Conservation (phyloP, 1,284 basidiomycete species). For the Cryptococcus amylolentus region DNA sequence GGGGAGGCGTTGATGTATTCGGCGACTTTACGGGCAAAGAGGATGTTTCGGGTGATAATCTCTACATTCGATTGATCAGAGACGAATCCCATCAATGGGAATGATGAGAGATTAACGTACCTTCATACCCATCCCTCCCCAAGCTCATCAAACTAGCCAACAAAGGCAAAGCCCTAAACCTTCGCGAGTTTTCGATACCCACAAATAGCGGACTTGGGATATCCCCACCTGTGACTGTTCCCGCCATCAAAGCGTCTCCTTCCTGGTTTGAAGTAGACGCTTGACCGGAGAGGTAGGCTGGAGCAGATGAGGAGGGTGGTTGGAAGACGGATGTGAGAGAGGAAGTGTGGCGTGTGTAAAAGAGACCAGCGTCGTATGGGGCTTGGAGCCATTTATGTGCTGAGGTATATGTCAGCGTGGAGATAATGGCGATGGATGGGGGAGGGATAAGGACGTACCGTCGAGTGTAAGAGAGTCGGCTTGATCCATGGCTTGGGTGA, state of each 20-base stretch:
- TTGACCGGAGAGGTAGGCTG: slow-evolving; percentile 49
- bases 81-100: not conserved
- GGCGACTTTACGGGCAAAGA: slow-evolving; percentile 48
- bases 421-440: not conserved
- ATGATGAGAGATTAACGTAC: slow-evolving; percentile 11
- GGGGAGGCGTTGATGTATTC: slow-evolving; percentile 36
- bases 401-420: slow-evolving; percentile 11
- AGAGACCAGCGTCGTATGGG: slow-evolving; percentile 55
- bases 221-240: slow-evolving; percentile 6
- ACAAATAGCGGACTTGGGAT: slow-evolving; percentile 50
- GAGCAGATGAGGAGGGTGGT: slow-evolving; percentile 46
- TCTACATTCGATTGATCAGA: slow-evolving; percentile 12
- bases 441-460: slow-evolving; percentile 36
- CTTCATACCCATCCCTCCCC: slow-evolving; percentile 50
- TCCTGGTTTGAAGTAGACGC: not conserved
- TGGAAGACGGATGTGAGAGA: slow-evolving; percentile 49
- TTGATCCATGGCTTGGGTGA: slow-evolving; percentile 47
- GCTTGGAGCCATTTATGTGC: slow-evolving; percentile 54
- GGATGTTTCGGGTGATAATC: slow-evolving; percentile 51
- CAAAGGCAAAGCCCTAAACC: slow-evolving; percentile 55
- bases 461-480: slow-evolving; percentile 54
- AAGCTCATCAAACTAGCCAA: slow-evolving; percentile 51
- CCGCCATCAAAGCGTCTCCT: slow-evolving; percentile 2
- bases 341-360: slow-evolving; percentile 47
- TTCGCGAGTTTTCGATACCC: slow-evolving; percentile 53